Base-by-base conservation (phyloP, 306 rosid species). In the Abrus pulchellus region DNA sequence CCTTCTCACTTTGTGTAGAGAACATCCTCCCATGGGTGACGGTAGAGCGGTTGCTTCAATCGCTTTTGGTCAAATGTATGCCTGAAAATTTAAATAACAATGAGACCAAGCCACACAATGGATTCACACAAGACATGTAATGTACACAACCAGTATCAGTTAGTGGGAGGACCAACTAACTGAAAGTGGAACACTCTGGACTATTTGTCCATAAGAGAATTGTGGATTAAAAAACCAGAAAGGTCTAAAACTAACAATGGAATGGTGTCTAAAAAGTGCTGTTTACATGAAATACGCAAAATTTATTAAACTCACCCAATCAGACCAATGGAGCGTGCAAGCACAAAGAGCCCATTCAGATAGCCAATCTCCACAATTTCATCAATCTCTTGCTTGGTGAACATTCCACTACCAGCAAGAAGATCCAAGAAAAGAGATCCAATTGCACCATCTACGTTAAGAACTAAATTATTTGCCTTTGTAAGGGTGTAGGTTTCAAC, bases 21-120 rank as follows among this genome's bases (percentile, higher is more conserved):
- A 86, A 92, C 97, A 77, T 93, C 98, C 86, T 96, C 99, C 99
- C 97, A 93, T 75, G 98, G 99, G 86, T 96, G 98, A 75, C 98
- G 99, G 94, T 96, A 93, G 30, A 96, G 97, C 2, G 97, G 98
- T 76, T 96, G 98, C 84, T 96, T 96, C 94, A 96, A 83, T 83
- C 99, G 94, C 98, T 93, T 92, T 80, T 96, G 99, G 88, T 96
- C 99, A 73, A 96, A 96, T 27, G 97, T 96, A 74, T 96, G 99
- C 89, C 99, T 93, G 92, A 68, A 75, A 80, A 76, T 87, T 78
- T 66, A 54, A 76, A 29, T 2, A 72, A 68, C 73, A 47, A 50
- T 7, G 72, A 79, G 82, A 81, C 30, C 55, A 38, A 70, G 55
- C 28, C 67, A 49, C 32, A 9, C 9, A 75, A 62, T 60, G 41